Evolutionary conservation across 306 rosid genomes (phyloP).

Genomic region (Trichosanthes cucumerina): DNA sequence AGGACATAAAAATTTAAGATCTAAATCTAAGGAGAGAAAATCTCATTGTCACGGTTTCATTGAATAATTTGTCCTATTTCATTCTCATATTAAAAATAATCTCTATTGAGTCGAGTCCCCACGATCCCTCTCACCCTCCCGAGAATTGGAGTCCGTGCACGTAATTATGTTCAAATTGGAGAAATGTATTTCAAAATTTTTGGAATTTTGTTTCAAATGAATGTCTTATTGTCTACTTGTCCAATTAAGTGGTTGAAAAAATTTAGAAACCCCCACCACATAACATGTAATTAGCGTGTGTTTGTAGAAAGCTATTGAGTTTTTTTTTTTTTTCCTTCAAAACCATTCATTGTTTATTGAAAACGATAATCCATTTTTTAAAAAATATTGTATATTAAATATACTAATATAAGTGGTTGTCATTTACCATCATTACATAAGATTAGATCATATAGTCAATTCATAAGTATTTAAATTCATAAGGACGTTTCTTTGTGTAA

Average conservation of each 20-base stretch:
- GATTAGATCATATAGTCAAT: too few relatives aligned
- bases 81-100: not conserved
- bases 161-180: not conserved
- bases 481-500: not conserved
- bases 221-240: too few relatives aligned
- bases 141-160: not conserved
- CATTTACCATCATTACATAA: not conserved
- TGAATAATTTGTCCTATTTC: not conserved
- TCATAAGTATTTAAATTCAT: too few relatives aligned
- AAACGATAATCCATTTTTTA: too few relatives aligned
- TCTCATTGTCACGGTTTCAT: too few relatives aligned
- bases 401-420: not conserved
- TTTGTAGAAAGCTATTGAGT: not conserved
- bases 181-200: not conserved
- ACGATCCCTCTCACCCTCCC: not conserved
- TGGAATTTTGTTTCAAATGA: not conserved
- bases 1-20: too few relatives aligned
- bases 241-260: not conserved
- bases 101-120: not conserved
- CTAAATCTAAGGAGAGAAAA: too few relatives aligned
- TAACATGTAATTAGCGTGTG: not conserved
- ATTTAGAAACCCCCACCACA: not conserved
- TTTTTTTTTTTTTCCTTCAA: not conserved
- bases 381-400: too few relatives aligned
- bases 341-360: not conserved